A percentile compares a stretch with the other conserved stretches of the same genome.
phyloP scores from a whole-genome alignment of 2,329 filamentous ascomycete species.

The Colletotrichum plurivorum region DNA sequence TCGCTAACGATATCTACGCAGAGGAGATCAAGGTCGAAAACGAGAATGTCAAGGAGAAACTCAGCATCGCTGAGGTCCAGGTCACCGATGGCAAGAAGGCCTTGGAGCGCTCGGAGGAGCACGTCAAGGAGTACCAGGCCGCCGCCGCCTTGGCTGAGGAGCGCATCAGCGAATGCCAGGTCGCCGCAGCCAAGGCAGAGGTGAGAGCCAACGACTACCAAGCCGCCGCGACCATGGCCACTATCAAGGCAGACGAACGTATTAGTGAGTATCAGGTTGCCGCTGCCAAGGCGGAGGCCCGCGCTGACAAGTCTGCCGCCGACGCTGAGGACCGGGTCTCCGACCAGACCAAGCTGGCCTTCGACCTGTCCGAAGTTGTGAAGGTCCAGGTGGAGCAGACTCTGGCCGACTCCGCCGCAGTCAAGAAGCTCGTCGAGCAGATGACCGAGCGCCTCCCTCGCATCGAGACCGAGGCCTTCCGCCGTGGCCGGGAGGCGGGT shows the following conservation, averaged over 20 bases:
- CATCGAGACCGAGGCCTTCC: constrained; percentile 1
- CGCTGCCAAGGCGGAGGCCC: not conserved
- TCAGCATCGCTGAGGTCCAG: too few relatives aligned
- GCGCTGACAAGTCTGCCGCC: not conserved
- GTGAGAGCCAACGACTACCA: not conserved
- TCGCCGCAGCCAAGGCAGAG: not conserved
- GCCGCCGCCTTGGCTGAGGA: not conserved
- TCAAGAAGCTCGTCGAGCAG: not conserved
- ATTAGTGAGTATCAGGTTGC: not conserved
- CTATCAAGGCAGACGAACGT: not conserved
- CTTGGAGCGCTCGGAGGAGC: too few relatives aligned
- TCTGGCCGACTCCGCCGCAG: not conserved
- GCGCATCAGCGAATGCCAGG: too few relatives aligned
- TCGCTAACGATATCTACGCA: not conserved
- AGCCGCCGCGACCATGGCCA: not conserved
- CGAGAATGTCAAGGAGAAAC: not conserved
- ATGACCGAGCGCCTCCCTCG: not conserved
- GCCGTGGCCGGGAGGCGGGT: not conserved
- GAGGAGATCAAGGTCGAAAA: not conserved
- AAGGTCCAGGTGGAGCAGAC: not conserved
- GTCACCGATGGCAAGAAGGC: too few relatives aligned
- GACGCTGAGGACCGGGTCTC: not conserved
- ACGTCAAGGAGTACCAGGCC: not conserved
- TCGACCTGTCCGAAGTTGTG: not conserved
- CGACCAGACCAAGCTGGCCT: not conserved